Percentiles rank a stretch among this genome's conserved stretches.
Evolutionary conservation across 768 basidiomycete genomes (phyloP).

Genomic region (Ephemerocybe angulata): DNA sequence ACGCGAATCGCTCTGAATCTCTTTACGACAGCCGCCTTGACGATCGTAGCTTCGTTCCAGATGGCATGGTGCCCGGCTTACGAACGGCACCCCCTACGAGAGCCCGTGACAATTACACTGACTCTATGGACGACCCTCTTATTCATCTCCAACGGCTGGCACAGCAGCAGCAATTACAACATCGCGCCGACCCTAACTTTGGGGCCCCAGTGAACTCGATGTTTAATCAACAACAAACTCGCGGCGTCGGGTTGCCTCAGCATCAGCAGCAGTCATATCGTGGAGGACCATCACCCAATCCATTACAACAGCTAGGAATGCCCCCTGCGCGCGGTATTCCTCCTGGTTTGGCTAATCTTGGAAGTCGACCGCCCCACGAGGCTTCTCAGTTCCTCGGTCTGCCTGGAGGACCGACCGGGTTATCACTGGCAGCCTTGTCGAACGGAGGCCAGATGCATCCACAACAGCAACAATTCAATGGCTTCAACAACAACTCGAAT

Average conservation of each 20-base stretch:
- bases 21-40: constrained; percentile 72
- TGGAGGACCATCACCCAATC: constrained; percentile 63
- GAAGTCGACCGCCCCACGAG: constrained; percentile 78
- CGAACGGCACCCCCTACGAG: constrained; percentile 63
- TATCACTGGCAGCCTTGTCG: constrained; percentile 45
- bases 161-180: constrained; percentile 47
- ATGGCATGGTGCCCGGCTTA: constrained; percentile 83
- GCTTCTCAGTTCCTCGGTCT: constrained; percentile 61
- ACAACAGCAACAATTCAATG: constrained; percentile 44
- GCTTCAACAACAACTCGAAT: constrained; percentile 42
- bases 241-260: constrained; percentile 47
- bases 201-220: constrained; percentile 42
- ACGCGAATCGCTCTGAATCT: constrained; percentile 55
- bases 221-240: constrained; percentile 54
- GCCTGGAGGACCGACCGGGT: constrained; percentile 40
- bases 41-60: constrained; percentile 75
- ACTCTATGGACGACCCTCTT: constrained; percentile 58
- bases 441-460: constrained; percentile 41
- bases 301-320: constrained; percentile 42
- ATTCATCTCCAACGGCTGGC: constrained; percentile 58
- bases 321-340: constrained; percentile 63
- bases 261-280: constrained; percentile 66
- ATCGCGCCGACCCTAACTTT: constrained; percentile 56
- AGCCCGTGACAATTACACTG: constrained; percentile 57
- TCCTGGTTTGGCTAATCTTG: constrained; percentile 78